These are phyloP conservation scores for Tetraselmis striata DNA, from an alignment of 139 green algal genomes.

Conservation along the genomic window DNA sequence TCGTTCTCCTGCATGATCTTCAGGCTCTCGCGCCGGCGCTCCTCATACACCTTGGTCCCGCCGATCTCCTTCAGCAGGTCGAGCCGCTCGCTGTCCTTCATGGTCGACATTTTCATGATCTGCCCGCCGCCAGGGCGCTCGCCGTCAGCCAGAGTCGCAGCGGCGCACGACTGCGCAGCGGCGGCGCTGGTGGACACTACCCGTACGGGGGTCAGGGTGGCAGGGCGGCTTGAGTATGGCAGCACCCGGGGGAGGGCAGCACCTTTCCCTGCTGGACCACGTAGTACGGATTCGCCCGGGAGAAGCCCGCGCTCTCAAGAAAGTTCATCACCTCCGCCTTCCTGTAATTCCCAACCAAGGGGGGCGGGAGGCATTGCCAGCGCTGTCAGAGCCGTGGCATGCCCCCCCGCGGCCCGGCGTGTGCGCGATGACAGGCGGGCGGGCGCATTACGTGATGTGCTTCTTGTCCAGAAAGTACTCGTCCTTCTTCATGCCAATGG, in stretches of 20 bases:
- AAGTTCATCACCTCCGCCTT: constrained; percentile 92
- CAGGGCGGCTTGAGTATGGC: too few relatives aligned
- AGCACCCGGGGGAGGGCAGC: too few relatives aligned
- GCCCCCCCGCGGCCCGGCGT: too few relatives aligned
- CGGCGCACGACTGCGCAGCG: too few relatives aligned
- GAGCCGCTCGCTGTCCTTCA: constrained; percentile 87
- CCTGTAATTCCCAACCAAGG: constrained; percentile 26
- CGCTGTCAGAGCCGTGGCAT: neutral
- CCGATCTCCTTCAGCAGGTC: constrained; percentile 98
- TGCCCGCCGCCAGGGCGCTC: neutral
- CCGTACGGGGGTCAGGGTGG: too few relatives aligned
- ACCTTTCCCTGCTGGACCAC: constrained; percentile 97
- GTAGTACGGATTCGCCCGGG: constrained; percentile 95
- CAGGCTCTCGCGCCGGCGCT: constrained; percentile 74
- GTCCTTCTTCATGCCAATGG: constrained; percentile 90
- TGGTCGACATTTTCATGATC: constrained; percentile 64
- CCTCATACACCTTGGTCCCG: constrained; percentile 88
- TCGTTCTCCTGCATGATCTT: constrained; percentile 87
- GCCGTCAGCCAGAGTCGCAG: too few relatives aligned
- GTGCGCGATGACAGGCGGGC: neutral
- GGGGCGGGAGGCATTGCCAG: neutral
- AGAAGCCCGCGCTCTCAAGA: constrained; percentile 95
- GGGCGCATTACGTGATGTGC: constrained; percentile 65
- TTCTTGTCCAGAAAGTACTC: constrained; percentile 94
- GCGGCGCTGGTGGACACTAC: too few relatives aligned